Evolutionary conservation across 495 filamentous ascomycete species (phyloP), one percentile per base, ranked within the genome.

Genomic region (Hypoxylon subgilvum): DNA sequence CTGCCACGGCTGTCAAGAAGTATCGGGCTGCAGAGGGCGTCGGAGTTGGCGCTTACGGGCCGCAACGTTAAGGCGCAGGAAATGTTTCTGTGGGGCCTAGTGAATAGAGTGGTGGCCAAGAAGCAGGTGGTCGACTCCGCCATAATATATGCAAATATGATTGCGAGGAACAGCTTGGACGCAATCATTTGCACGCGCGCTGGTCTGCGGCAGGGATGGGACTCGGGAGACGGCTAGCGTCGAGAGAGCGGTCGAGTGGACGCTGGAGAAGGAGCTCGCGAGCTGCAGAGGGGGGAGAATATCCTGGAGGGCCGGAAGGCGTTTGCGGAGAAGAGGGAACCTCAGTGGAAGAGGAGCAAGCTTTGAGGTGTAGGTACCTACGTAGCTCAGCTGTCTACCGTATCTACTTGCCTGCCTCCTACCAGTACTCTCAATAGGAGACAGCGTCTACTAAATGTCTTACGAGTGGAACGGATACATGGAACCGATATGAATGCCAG

Each of bases 31-130:
- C 87, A 86, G 74, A 74, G 89, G 40, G 89, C 88, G 1, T 84
- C 83, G 14, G 88, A 93, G 74, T 79, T 94, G 57, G 87, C 85
- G n/a, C 70, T 94, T 23, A 84, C 84, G 25, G 89, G 89, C 1
- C 72, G 87, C 47, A 79, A 78, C 40, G 79, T 90, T 35, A 66
- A 63, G 1, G 88, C 89, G 2, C 63, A 63, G 23, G 83, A 89
- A 76, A 89, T 88, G 59, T 70, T 81, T 70, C 61, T 67, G 45
- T 94, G 87, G 87, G 87, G 89, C 27, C 49, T 96, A 25, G 85
- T 92, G 10, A 93, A 95, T 71, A 81, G 80, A 65, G 81, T 94
- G 31, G 82, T 87, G 18, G 63, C 72, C 5, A 71, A 55, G 22
- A 77, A 76, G 40, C 57, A 57, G 7, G 76, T 81, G 17, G 73